Evolutionary conservation across 2,329 filamentous ascomycete species (phyloP).

Genomic region (Nothopassalora personata): DNA sequence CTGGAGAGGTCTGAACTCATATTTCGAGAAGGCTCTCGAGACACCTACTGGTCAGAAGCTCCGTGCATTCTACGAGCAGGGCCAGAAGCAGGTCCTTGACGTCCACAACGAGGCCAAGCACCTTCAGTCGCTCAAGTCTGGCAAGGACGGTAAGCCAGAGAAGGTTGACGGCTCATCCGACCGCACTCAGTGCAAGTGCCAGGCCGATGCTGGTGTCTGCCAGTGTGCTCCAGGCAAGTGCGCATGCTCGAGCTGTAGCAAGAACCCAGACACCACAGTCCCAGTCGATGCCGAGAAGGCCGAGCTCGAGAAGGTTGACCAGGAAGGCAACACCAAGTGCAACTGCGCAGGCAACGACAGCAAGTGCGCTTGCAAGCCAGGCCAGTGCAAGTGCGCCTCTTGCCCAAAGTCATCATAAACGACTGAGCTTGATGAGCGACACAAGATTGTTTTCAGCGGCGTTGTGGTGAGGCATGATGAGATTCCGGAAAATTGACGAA

Average conservation of each 20-base stretch:
- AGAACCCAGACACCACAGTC: slow-evolving; percentile 37
- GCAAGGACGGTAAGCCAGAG: slow-evolving; percentile 39
- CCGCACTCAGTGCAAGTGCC: slow-evolving; percentile 45
- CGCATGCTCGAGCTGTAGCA: slow-evolving; percentile 43
- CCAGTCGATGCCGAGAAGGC: slow-evolving; percentile 29
- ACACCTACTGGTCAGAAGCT: slow-evolving; percentile 86
- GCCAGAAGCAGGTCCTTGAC: slow-evolving; percentile 84
- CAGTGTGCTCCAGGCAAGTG: slow-evolving; percentile 43
- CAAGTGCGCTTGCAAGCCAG: slow-evolving; percentile 44
- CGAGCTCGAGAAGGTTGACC: slow-evolving; percentile 41
- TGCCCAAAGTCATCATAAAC: slow-evolving; percentile 40
- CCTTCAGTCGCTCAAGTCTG: slow-evolving; percentile 80
- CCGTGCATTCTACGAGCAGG: slow-evolving; percentile 77
- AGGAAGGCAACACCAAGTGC: slow-evolving; percentile 45
- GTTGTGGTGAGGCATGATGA: background rate
- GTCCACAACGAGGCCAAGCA: slow-evolving; percentile 88
- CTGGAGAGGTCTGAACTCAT: slow-evolving; percentile 68
- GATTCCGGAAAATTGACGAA: background rate
- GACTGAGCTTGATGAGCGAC: background rate
- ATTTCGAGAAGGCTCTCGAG: slow-evolving; percentile 88
- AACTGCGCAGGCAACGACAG: slow-evolving; percentile 44
- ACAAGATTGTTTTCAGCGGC: background rate
- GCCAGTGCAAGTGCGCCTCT: slow-evolving; percentile 44
- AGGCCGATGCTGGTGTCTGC: slow-evolving; percentile 37
- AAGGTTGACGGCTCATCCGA: slow-evolving; percentile 34